Base-by-base conservation (phyloP, 495 filamentous ascomycete genomes). In the Penicillium canescens region DNA sequence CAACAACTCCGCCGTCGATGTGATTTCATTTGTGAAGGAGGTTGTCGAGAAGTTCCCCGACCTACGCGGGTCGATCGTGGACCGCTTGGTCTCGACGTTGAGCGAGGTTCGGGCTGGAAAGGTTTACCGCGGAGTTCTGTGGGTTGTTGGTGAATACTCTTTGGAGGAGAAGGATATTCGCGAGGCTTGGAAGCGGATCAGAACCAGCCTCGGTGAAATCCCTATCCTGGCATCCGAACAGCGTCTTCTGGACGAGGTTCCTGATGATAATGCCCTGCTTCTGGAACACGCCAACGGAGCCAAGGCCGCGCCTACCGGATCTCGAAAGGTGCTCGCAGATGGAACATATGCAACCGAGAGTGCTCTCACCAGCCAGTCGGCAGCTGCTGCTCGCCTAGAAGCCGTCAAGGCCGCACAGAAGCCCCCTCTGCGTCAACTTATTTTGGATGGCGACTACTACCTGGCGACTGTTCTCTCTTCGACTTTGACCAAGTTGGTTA, bases 131-230 rank as follows among this genome's bases (percentile, higher is more conserved):
- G 93, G 94, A 52, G 92, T 92, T 38, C 80, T 99, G 41, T 99
- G 95, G 95, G 96, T 97, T 61, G 85, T 99, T 48, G 95, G 95
- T 63, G 95, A 99, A 72, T 99, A 97, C 68, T 96, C 91, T 41
- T 74, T 96, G 34, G 91, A 97, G 59, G 87, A 92, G 62, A 90
- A 82, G 53, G 92, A 98, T 68, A 99, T 99, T 63, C 83, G 91
- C 41, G 93, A 96, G 59, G 94, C 92, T 1, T 99, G 95, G 95
- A 97, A 95, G 77, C 83, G 87, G 55, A 98, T 99, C 65, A 84
- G 95, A 42, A 83, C 91, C 31, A 96, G 92, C 61, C 78, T 99
- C 37, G 95, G 95, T 45, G 95, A 99, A 75, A 97, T 99, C 52
- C 94, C 95, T 3, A 99, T 99, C 54, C 74, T 99, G 46, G 91